Percentiles rank a stretch among this genome's conserved stretches.
Evolutionary conservation across 1,139 yeast genomes (phyloP).

Genomic region (Yamadazyma trypodendri): DNA sequence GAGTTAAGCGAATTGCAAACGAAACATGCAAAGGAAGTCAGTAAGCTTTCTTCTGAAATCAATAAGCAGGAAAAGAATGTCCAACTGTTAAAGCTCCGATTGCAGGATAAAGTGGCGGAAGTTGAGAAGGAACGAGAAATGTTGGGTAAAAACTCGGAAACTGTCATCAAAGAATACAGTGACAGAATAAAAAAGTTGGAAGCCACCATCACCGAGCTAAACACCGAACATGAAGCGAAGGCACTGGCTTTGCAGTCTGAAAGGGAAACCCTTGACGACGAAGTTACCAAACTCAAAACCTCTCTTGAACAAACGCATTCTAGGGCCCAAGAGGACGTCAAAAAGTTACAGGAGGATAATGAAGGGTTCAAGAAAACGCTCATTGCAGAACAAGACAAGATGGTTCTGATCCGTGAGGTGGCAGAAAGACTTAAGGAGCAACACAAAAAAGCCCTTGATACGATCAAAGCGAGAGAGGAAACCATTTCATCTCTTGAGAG

Average conservation of each 20-base stretch:
- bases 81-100: constrained; percentile 15
- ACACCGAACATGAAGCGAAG: constrained; percentile 14
- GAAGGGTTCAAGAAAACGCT: constrained; percentile 8
- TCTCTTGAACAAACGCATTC: constrained; percentile 1
- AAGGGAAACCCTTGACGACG: constrained; percentile 7
- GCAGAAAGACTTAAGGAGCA: neutral
- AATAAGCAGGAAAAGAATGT: constrained; percentile 8
- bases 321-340: constrained; percentile 2
- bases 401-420: neutral
- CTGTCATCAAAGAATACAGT: constrained; percentile 47
- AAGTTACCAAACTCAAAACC: constrained; percentile 5
- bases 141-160: constrained; percentile 49
- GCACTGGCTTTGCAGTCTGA: constrained; percentile 5
- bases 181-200: constrained; percentile 40
- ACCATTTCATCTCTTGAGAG: constrained; percentile 1
- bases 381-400: constrained; percentile 1
- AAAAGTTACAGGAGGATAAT: constrained; percentile 9
- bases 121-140: constrained; percentile 51
- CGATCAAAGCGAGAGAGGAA: neutral
- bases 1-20: constrained; percentile 7
- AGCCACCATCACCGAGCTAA: constrained; percentile 13
- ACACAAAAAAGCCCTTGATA: neutral
- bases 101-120: constrained; percentile 35
- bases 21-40: constrained; percentile 3
- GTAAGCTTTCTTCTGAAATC: constrained; percentile 7